Conservation (phyloP, 192 early-diverging fungal genomes). For the Phycomyces blakesleeanus region DNA sequence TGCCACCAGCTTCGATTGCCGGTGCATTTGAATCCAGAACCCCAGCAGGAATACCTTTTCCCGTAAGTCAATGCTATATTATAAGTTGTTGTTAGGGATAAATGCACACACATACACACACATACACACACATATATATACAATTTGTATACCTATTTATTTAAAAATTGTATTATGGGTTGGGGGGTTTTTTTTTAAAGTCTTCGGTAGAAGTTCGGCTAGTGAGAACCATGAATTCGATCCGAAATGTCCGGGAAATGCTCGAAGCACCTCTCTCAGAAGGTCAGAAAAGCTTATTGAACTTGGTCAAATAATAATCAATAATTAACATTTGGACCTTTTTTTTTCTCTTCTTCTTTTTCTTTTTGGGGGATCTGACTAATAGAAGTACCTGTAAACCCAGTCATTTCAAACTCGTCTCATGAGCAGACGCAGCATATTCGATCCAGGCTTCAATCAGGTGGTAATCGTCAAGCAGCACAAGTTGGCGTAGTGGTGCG, state of each 20-base stretch:
- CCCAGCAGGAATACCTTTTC: constrained; percentile 23
- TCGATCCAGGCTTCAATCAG: constrained; percentile 17
- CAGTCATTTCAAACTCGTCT: constrained; percentile 19
- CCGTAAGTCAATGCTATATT: constrained; percentile 17
- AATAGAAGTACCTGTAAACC: constrained; percentile 8
- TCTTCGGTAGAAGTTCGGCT: constrained; percentile 30
- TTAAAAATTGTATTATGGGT: background rate
- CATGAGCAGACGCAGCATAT: constrained; percentile 25
- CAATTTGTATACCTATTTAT: background rate
- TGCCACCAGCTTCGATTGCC: constrained; percentile 1
- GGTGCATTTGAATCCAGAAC: constrained; percentile 9
- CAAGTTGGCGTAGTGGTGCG: constrained; percentile 33
- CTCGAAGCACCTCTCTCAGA: constrained; percentile 19
- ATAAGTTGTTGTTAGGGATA: too few species aligned
- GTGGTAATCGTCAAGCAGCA: constrained; percentile 19
- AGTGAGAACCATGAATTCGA: constrained; percentile 23
- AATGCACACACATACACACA: background rate
- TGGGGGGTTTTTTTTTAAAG: constrained; percentile 7
- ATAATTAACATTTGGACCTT: too few species aligned
- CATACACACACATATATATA: background rate
- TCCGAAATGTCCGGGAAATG: constrained; percentile 30
- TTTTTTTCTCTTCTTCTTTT: too few species aligned
- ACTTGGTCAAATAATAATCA: background rate
- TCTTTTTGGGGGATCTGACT: background rate
- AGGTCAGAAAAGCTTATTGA: constrained; percentile 11